Evolutionary conservation across 2,329 filamentous ascomycete genomes (phyloP), one percentile per base, ranked within the genome.

Genomic region (Penicillium digitatum): DNA sequence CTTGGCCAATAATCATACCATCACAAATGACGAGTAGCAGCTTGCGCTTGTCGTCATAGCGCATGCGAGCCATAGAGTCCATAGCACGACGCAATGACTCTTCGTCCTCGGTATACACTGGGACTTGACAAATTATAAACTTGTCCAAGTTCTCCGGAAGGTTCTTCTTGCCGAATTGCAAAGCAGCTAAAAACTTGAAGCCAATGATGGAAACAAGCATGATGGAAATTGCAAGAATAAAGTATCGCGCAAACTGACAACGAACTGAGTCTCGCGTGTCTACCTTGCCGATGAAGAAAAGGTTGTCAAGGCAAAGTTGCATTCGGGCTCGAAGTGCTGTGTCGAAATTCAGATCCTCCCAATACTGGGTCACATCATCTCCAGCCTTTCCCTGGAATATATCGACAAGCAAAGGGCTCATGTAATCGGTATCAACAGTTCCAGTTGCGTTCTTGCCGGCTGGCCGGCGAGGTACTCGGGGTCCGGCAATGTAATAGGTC

Each of bases 81-180:
- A 99, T 96, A 56, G 94, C 94, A 80, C 93, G 92, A 52, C 94
- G 90, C 26, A 99, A 81, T 34, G 93, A 97, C 0, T 99, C 95
- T 73, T 99, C 95, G 70, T 97, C 94, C 78, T 99, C 94, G 0
- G 94, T 99, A 69, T 99, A 99, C 1, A 91, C 94, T 0, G 94
- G 94, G 57, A 99, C 93, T 74, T 96, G 95, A 70, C 90, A 95
- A 75, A 99, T 96, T 72, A 99, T 82, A 72, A 99, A 99, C 72
- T 99, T 99, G 76, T 99, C 94, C 29, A 99, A 83, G 69, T 96
- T 94, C 75, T 99, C 94, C 0, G 94, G 95, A 35, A 93, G 78
- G 61, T 89, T 96, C 78, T 95, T 96, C 65, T 82, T 86, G 42
- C 90, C 87, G 67, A 99, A 99, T 69, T 99, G 94, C 55, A 99